Base-by-base conservation (phyloP, 1,284 basidiomycete genomes). In the Cutaneotrichosporon mucoides region DNA sequence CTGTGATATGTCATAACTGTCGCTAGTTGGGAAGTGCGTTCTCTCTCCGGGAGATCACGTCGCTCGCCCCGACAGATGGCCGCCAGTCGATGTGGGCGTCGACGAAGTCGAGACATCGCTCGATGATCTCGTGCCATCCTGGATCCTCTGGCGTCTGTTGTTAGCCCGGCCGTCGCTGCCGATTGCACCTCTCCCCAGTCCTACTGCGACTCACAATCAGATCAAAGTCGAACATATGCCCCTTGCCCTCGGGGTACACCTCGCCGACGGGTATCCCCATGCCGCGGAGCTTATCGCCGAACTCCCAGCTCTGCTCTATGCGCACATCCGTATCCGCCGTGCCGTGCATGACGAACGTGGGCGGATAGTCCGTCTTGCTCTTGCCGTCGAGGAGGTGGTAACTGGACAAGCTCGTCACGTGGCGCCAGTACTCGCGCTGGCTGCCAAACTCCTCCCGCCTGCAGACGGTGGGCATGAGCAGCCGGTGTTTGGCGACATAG, bases 321-420 rank as follows among this genome's bases (percentile, higher is more conserved):
- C 62, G 60, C 15, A 71, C 69, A 13, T 57, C 36, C 8, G 7
- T n/a, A 47, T 73, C 71, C 5, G 10, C 47, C 2, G 53, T 60
- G 1, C 70, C 69, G 37, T 72, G 70, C 37, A 71, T 41, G 12
- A 71, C 46, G 56, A 61, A 66, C 7, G 67, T 70, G 3, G 69
- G 64, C 13, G 70, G 70, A 44, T 66, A 70, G 1, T 24, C 24
- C 24, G 24, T 24, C 24, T 24, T 24, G 41, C 13, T 53, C 7
- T 40, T 5, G 35, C 40, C 8, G 15, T 64, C 62, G 3, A 67
- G 43, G 2, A 64, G 35, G 46, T 60, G 48, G 4, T 56, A 56
- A 9, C 60, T 42, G 8, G 66, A 67, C 24, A 38, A 56, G 3
- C 55, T 33, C 34, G 48, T 44, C 8, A 57, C 53, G 37, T 51